Evolutionary conservation across 2,329 filamentous ascomycete species (phyloP), one percentile per base, ranked within the genome.

Genomic region (Pseudonectria foliicola): DNA sequence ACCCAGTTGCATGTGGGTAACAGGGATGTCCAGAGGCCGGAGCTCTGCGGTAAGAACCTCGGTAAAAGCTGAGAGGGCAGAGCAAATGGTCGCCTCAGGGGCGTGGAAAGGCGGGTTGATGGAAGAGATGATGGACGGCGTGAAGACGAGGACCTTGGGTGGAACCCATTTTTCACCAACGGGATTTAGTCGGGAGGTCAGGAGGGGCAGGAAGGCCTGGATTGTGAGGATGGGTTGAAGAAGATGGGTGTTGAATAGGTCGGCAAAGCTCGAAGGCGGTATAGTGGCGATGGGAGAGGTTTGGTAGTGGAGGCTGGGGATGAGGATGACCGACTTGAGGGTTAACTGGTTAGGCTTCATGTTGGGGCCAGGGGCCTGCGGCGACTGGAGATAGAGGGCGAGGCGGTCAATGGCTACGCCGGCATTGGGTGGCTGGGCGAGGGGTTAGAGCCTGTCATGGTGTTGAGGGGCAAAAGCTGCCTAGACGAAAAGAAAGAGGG

Each of bases 161-260:
- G 68, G 76, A 50, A 66, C 50, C 56, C 62, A 59, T 64, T 73
- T 61, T 45, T 70, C 64, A 34, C 63, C 62, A 33, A 66, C 68
- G 32, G 66, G 71, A 55, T 63, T 69, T 34, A 82, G 71, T 34
- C 77, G 71, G 10, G 71, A 69, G 4, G 76, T 83, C 34, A 89
- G 71, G 21, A 89, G 76, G 0, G 84, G 84, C n/a, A 96, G 71
- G 64, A 96, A 92, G 34, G 85, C 76, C 63, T 95, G 89, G 26
- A 89, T 81, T 5, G 85, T 88, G 34, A 94, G 75, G 46, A 96
- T 87, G 2, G 90, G 90, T 38, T 88, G 84, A 35, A 96, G 73
- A 10, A 98, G 75, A 53, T 94, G 89, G 12, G 87, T 90, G 60
- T 95, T 95, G 59, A 96, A 79, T 24, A 88, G 82, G 55, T 95